Base-by-base conservation (phyloP, 352 stramenopile species). In the Phytopythium kandeliae region DNA sequence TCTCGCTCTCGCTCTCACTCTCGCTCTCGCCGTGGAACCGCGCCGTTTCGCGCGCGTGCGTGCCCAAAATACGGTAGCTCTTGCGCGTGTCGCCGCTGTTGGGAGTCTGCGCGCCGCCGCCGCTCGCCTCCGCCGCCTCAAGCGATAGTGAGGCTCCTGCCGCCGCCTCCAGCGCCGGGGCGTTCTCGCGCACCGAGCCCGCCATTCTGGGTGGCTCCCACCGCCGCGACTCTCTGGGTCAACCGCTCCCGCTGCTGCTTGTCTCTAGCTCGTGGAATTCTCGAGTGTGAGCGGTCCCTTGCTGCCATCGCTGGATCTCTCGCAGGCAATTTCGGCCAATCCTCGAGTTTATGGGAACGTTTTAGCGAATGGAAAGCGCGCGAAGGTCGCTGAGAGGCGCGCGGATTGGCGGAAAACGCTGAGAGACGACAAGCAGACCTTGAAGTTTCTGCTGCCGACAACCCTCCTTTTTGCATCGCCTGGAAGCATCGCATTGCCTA, bases 1-100 rank as follows among this genome's bases (percentile, higher is more conserved):
- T 31, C 12, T 46, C 40, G 1, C 22, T 46, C 9, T 31, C 4
- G 13, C n/a, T n/a, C n/a, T 72, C 58, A 11, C 57, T 52, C 1
- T 58, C 45, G 19, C 58, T 57, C 1, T 58, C 54, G 9, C 61
- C 52, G 36, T 30, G 36, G 4, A 53, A 35, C 7, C 43, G 28
- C 16, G 51, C 45, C 11, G 54, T 44, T 11, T 61, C 34, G 4
- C 51, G 36, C 8, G 13, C 24, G 12, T 55, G 48, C 15, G 56
- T 62, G 26, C 57, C 67, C 5, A 70, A 58, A 34, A 76, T 63
- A 25, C 63, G 67, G 47, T 73, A 73, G 64, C 49, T 51, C 24
- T 37, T 57, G 28, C 17, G 25, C 5, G 41, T 12, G 22, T 31
- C 19, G 2, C 25, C 22, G 31, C 43, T 51, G 36, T 60, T 45